Evolutionary conservation across 257 asterid genomes (phyloP).

Genomic region (Mentha longifolia): DNA sequence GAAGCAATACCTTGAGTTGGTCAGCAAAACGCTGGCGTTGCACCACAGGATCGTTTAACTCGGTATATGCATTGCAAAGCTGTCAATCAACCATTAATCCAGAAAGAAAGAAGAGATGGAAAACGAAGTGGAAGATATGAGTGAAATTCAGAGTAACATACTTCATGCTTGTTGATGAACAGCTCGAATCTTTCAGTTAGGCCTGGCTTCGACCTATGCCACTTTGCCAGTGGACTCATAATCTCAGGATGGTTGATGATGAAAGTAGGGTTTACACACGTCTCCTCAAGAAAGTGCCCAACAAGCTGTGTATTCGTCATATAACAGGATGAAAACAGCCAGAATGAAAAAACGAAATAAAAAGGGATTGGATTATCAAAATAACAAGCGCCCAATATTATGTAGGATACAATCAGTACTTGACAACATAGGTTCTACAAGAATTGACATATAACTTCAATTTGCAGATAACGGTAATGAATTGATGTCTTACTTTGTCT

Average conservation of each 20-base stretch:
- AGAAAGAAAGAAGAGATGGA: not conserved
- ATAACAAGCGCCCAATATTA: not conserved
- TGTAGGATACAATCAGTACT: not conserved
- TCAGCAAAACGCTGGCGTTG: slow-evolving; percentile 94
- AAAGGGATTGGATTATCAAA: not conserved
- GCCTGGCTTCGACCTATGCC: slow-evolving; percentile 90
- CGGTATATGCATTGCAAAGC: slow-evolving; percentile 96
- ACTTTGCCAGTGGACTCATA: slow-evolving; percentile 97
- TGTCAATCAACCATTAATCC: slow-evolving; percentile 27
- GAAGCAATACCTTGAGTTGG: slow-evolving; percentile 75
- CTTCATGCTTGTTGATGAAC: slow-evolving; percentile 93
- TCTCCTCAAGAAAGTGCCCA: slow-evolving; percentile 93
- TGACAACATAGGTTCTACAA: not conserved
- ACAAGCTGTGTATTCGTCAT: slow-evolving; percentile 69
- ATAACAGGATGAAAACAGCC: not conserved
- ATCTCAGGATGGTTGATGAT: slow-evolving; percentile 96
- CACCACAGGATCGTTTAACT: slow-evolving; percentile 92
- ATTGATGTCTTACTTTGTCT: slow-evolving; percentile 64
- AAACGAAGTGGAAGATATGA: not conserved
- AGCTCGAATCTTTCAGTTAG: slow-evolving; percentile 91
- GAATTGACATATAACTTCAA: not conserved
- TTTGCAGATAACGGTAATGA: not conserved
- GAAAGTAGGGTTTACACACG: slow-evolving; percentile 77
- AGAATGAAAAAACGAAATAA: not conserved
- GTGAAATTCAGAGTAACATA: slow-evolving; percentile 31